Conservation (phyloP, 2,329 filamentous ascomycete genomes). For the Dothideomycetes sp. region DNA sequence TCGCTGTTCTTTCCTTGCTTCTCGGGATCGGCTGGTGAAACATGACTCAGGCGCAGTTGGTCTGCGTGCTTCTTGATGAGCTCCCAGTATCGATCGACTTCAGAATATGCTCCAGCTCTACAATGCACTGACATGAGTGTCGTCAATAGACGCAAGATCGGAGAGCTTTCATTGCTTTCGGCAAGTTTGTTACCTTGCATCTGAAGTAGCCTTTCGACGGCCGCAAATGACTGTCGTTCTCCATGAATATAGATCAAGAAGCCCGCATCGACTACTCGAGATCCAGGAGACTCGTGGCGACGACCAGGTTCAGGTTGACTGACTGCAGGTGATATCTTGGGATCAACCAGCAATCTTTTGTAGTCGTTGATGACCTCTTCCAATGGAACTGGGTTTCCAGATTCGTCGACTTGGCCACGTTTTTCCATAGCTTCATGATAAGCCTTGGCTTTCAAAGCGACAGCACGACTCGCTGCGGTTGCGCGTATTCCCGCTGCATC, state of each 20-base stretch:
- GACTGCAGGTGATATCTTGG: neutral
- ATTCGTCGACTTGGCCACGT: neutral
- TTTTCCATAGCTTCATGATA: constrained; percentile 22
- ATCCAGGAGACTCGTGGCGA: neutral
- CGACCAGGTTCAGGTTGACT: neutral
- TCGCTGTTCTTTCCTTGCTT: neutral
- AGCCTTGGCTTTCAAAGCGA: constrained; percentile 30
- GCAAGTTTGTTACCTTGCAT: constrained; percentile 36
- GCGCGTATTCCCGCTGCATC: constrained; percentile 27
- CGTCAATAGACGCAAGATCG: constrained; percentile 49
- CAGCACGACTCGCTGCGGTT: constrained; percentile 35
- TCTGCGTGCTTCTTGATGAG: constrained; percentile 48
- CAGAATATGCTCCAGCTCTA: constrained; percentile 46
- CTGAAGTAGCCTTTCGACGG: constrained; percentile 48
- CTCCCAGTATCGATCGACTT: constrained; percentile 59
- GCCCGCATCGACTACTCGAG: constrained; percentile 22
- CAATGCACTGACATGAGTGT: constrained; percentile 61
- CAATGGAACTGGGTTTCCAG: constrained; percentile 18
- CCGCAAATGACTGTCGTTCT: constrained; percentile 34
- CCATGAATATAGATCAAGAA: constrained; percentile 49
- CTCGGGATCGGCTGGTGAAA: neutral
- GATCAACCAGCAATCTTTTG: neutral
- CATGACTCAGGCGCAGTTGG: constrained; percentile 18
- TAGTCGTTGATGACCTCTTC: constrained; percentile 29
- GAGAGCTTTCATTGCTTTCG: constrained; percentile 26